phyloP scores from a whole-genome alignment of 441 rosid species.

The Bocquillonia castaneifolia region DNA sequence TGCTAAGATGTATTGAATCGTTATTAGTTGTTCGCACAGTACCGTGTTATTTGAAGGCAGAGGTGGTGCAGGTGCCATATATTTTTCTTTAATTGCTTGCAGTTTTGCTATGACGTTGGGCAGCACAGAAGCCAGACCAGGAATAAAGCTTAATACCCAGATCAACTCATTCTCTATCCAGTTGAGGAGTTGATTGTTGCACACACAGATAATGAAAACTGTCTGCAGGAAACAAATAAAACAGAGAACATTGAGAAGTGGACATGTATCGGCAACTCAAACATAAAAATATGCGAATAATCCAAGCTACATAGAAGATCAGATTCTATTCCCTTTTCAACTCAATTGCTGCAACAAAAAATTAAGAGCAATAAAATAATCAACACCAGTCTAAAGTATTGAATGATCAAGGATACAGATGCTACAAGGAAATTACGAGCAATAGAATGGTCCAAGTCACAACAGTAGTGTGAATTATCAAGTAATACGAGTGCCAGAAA shows the following conservation, averaged over 20 bases:
- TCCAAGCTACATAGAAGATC: background rate
- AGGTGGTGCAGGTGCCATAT: slow-evolving; percentile 48
- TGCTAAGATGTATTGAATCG: background rate
- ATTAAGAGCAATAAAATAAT: background rate
- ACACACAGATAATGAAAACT: slow-evolving; percentile 70
- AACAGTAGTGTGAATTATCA: background rate
- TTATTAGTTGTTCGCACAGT: background rate
- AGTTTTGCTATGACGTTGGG: slow-evolving; percentile 55
- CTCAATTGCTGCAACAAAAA: background rate
- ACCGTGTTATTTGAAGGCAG: slow-evolving; percentile 56
- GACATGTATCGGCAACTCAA: background rate
- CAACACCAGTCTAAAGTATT: no score
- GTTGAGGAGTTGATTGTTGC: slow-evolving; percentile 86
- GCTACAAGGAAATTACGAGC: no score
- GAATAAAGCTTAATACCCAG: slow-evolving; percentile 66
- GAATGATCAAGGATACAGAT: no score
- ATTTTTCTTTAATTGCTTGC: slow-evolving; percentile 55
- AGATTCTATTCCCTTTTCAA: background rate
- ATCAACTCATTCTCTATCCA: slow-evolving; percentile 92
- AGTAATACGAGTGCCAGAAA: slow-evolving; percentile 5
- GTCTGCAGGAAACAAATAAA: slow-evolving; percentile 52
- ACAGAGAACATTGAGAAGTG: background rate
- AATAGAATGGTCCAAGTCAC: background rate
- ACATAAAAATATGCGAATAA: background rate
- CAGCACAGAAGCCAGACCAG: slow-evolving; percentile 61